Evolutionary conservation across 352 stramenopile species (phyloP).

Genomic region (Hyaloperonospora brassicae): DNA sequence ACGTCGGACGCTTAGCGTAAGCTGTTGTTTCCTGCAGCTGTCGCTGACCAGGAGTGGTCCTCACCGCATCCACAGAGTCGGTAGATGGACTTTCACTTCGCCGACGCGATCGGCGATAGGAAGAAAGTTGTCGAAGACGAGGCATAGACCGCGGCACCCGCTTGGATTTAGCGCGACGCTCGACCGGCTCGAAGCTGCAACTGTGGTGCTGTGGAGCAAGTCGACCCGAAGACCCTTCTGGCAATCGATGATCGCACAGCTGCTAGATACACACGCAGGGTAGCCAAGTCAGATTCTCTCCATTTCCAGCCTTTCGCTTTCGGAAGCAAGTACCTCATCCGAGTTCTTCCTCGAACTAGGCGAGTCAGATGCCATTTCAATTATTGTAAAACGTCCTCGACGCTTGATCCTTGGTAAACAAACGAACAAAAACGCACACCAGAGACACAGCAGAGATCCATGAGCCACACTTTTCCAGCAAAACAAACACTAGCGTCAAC

Average conservation of each 20-base stretch:
- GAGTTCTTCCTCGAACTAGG: conserved; percentile 43
- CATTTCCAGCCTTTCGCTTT: background rate
- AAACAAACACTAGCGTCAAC: conserved; percentile 14
- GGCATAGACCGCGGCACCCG: conserved; percentile 35
- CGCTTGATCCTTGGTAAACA: conserved; percentile 46
- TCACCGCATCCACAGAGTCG: conserved; percentile 15
- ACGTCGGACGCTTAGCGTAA: conserved; percentile 8
- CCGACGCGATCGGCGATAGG: conserved; percentile 24
- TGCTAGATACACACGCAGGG: conserved; percentile 13
- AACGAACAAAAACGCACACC: background rate
- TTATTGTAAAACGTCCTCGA: conserved; percentile 81
- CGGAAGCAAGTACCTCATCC: conserved; percentile 33
- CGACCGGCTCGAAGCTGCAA: conserved; percentile 17
- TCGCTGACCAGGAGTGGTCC: conserved; percentile 16
- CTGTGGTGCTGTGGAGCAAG: conserved; percentile 22
- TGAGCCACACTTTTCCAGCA: conserved; percentile 12
- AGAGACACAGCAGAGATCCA: conserved; percentile 1
- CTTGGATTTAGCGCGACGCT: conserved; percentile 23
- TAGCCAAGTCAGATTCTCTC: conserved; percentile 1
- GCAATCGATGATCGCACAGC: conserved; percentile 36
- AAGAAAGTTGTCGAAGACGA: conserved; percentile 23
- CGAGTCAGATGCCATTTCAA: conserved; percentile 60
- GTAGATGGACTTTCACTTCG: conserved; percentile 44
- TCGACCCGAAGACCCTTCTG: conserved; percentile 30
- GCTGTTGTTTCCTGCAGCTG: conserved; percentile 16